Base-by-base conservation (phyloP, 495 filamentous ascomycete genomes). In the Parathielavia hyrcaniae region DNA sequence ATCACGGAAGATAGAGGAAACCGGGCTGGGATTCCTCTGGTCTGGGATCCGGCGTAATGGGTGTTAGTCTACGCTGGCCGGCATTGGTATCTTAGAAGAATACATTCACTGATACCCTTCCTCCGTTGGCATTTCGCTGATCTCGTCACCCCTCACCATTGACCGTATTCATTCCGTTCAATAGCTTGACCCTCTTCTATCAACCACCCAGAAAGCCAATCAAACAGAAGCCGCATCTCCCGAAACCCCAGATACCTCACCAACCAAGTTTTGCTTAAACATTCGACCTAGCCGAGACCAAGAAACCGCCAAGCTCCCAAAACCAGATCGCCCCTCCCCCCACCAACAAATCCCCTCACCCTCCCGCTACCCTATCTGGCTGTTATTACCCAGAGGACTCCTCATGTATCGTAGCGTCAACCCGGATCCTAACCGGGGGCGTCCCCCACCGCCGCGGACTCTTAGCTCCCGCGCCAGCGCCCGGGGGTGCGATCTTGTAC, bases 391-490 rank as follows among this genome's bases (percentile, higher is more conserved):
- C 26, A 30, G 26, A 50, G 0, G 32, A 36, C 64, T 87, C 86
- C 68, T 88, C 85, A 49, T 86, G 67, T 17, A 88, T 88, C 0
- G 82, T 87, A 51, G 81, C 75, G 22, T 74, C 72, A 17, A 85
- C 63, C 22, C 83, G 63, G 0, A 75, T 74, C 51, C 62, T 75
- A 17, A 10, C 19, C 39, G 39, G 40, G 11, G 26, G 40, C 19
- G 39, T 20, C 26, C 26, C 26, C 26, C 51, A 19, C 12, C 60
- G 65, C 30, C 71, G 74, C 23, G 70, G 69, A 30, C 0, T 32
- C 30, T 32, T 32, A 10, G 41, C 41, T 3, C 26, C 26, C 26
- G 26, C 26, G n/a, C n/a, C n/a, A n/a, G n/a, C n/a, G n/a, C n/a
- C n/a, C 26, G 26, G 26, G 6, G 26, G 26, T 30, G 26, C 6